Evolutionary conservation across 192 early-diverging fungal species (phyloP), one percentile per base, ranked within the genome.

Genomic region (Coemansia erecta): DNA sequence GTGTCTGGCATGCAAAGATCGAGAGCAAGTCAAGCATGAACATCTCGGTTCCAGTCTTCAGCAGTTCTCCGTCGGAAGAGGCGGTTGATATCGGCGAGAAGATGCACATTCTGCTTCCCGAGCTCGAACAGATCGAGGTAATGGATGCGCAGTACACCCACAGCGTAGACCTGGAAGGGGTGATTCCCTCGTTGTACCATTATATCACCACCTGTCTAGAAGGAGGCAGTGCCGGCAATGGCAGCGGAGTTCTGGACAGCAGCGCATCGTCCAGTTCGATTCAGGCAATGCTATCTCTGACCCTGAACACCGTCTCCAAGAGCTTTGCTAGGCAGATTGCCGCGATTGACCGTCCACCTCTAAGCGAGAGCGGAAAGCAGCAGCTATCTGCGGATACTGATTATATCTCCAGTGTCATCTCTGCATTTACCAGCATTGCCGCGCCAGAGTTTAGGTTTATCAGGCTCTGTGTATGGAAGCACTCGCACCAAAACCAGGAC

Each of bases 51-150:
- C 65, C 69, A 28, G 55, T 50, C 41, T 78, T 78, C 44, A 78
- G 75, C 62, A 56, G 60, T 51, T 67, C 75, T 52, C 75, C 75
- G 12, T 72, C 75, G 0, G 75, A 78, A 39, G 69, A 78, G 49
- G 75, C 65, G 11, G 68, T 78, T 2, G 75, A 78, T 11, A 61
- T 78, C 37, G 75, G 75, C 54, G 75, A 78, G 31, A 67, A 68
- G 51, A 71, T 78, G 58, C 75, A 78, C 41, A 55, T 78, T 22
- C 45, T 78, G 58, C 51, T 78, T 28, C 69, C 75, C 1, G 75
- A 78, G 61, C 75, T 78, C 18, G 75, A 78, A 43, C 75, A 78
- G 57, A 50, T 64, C 1, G 75, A 64, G 13, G 53, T 47, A 18
- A 65, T 78, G 61, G 65, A 78, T 42, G 19, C 44, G 21, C 75